Base-by-base conservation (phyloP, 371 early-diverging fungal species). In the Basidiobolus meristosporus region DNA sequence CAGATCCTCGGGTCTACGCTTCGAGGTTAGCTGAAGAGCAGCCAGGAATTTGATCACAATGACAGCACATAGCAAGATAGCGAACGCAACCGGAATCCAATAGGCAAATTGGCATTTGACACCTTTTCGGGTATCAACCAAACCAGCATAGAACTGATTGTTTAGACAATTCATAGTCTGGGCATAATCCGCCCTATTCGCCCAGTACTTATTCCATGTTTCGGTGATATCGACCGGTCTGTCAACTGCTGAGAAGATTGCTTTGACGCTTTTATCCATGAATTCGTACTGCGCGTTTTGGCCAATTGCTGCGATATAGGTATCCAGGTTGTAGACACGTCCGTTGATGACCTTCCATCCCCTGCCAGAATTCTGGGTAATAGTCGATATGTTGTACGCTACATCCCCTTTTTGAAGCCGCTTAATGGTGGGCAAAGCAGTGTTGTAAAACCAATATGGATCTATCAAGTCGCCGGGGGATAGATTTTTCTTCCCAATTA, bases 1-100 rank as follows among this genome's bases (percentile, higher is more conserved):
- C 32, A 78, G 76, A 19, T 75, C 74, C 47, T 85, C 82, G 0
- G 90, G 88, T 1, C 77, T 72, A 4, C 72, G 66, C 11, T 50
- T 49, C 5, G 65, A 52, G 18, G 83, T 82, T 38, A 90, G 68
- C 45, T 85, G 91, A 50, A 91, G 56, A 1, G 92, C 92, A 12
- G 90, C 81, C 51, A 92, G 61, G 43, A 88, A 90, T 62, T 93
- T 93, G 62, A 93, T 69, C 34, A 76, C 60, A 33, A 91, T 90
- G 9, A 90, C 81, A 40, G 70, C 50, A 17, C 81, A 75, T 50
- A 96, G 65, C 30, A 92, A 43, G 34, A 68, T 56, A 10, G 92
- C 79, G 26, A 72, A 67, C 2, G 73, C 68, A 31, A 93, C 54
- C 33, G 92, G 57, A 36, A 93, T 63, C 45, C 82, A 86, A 56